Percentiles rank a stretch among this genome's conserved stretches.
Conservation (phyloP, 2,329 filamentous ascomycete species). For the Aureobasidium vineae region DNA sequence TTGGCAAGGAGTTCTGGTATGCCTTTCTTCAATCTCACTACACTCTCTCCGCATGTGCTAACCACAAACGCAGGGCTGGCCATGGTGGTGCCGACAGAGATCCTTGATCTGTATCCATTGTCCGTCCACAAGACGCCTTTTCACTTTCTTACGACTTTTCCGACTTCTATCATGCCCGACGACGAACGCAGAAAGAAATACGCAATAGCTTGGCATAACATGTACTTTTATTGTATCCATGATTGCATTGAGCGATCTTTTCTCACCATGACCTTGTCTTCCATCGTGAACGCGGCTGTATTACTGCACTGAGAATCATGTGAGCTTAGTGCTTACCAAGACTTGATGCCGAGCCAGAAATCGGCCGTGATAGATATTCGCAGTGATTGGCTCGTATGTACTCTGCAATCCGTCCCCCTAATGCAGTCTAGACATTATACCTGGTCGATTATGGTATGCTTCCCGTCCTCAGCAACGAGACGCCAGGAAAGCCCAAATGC, state of each 20-base stretch:
- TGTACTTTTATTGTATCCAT: constrained; percentile 19
- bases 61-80: constrained; percentile 16
- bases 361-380: not conserved
- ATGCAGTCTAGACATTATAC: not conserved
- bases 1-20: constrained; percentile 42
- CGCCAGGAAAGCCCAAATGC: not conserved
- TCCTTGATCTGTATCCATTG: constrained; percentile 7
- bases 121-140: not conserved
- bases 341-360: not conserved
- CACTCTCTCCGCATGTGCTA: not conserved
- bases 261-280: not conserved
- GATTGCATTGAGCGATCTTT: constrained; percentile 3
- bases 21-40: not conserved
- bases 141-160: constrained; percentile 12
- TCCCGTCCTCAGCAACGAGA: not conserved
- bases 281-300: not conserved
- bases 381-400: not conserved
- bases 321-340: not conserved
- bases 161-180: constrained; percentile 9
- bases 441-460: no score
- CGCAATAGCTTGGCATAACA: not conserved
- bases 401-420: no score
- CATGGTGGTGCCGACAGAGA: constrained; percentile 26
- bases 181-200: not conserved
- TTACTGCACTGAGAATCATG: no score